phyloP scores from a whole-genome alignment of 179 eudicot genomes.

The Amaranthus tricolor region DNA sequence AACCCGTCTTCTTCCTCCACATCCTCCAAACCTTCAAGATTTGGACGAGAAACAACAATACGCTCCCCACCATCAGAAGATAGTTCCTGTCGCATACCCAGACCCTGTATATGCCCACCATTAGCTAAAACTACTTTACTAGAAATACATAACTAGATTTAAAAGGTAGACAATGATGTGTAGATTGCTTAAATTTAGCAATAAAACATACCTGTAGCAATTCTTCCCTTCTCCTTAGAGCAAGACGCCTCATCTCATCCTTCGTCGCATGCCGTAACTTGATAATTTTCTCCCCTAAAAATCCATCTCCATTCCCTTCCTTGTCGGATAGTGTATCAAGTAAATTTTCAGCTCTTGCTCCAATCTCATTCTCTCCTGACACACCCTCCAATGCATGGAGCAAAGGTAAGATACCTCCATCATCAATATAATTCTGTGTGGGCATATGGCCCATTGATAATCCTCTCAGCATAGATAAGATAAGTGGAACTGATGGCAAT shows the following conservation, averaged over 20 bases:
- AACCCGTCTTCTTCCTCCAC: slow-evolving; percentile 95
- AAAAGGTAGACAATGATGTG: background rate
- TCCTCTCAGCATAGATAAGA: slow-evolving; percentile 94
- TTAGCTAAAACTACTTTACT: slow-evolving; percentile 12
- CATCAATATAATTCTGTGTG: slow-evolving; percentile 81
- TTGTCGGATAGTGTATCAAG: slow-evolving; percentile 87
- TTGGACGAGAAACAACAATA: slow-evolving; percentile 71
- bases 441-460: slow-evolving; percentile 91
- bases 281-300: slow-evolving; percentile 69
- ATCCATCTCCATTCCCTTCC: slow-evolving; percentile 88
- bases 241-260: slow-evolving; percentile 96
- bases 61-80: slow-evolving; percentile 96
- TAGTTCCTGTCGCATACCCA: slow-evolving; percentile 80
- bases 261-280: slow-evolving; percentile 80
- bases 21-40: slow-evolving; percentile 93
- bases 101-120: slow-evolving; percentile 42
- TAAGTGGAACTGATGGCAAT: slow-evolving; percentile 85
- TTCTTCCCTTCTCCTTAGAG: slow-evolving; percentile 80
- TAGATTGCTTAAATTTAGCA: background rate
- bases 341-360: slow-evolving; percentile 97
- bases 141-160: background rate
- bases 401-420: slow-evolving; percentile 77
- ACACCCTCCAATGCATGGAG: slow-evolving; percentile 99
- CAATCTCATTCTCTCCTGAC: slow-evolving; percentile 90
- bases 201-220: slow-evolving; percentile 65